Evolutionary conservation across 352 stramenopile genomes (phyloP).

Genomic region (Pythium scleroteichum): DNA sequence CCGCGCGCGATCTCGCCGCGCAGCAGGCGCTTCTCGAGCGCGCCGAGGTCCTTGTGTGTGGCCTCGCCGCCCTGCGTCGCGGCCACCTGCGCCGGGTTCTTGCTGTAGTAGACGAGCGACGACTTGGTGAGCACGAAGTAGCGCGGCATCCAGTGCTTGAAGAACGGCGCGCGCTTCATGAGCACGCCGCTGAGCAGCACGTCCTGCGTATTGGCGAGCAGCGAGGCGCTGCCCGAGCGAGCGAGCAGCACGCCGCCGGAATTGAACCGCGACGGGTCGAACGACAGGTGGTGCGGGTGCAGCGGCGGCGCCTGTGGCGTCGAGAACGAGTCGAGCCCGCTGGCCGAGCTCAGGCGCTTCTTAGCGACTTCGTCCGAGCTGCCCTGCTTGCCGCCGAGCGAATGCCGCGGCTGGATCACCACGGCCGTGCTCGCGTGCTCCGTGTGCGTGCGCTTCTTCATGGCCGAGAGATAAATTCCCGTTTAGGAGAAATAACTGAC

Average conservation of each 20-base stretch:
- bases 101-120: slow-evolving; percentile 71
- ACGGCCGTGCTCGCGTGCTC: slow-evolving; percentile 27
- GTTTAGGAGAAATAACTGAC: neutral
- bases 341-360: slow-evolving; percentile 26
- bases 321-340: neutral
- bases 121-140: slow-evolving; percentile 67
- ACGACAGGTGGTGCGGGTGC: slow-evolving; percentile 26
- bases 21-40: slow-evolving; percentile 59
- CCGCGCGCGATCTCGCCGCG: slow-evolving; percentile 58
- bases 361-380: slow-evolving; percentile 17
- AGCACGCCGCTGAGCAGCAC: slow-evolving; percentile 63
- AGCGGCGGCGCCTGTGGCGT: slow-evolving; percentile 22
- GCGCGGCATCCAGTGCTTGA: slow-evolving; percentile 71
- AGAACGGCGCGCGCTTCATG: slow-evolving; percentile 71
- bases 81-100: slow-evolving; percentile 45
- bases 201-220: slow-evolving; percentile 36
- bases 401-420: slow-evolving; percentile 30
- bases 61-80: slow-evolving; percentile 24
- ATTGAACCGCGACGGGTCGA: slow-evolving; percentile 11
- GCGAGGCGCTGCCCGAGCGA: slow-evolving; percentile 17
- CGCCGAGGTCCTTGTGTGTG: slow-evolving; percentile 42
- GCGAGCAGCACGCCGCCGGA: slow-evolving; percentile 19
- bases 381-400: slow-evolving; percentile 27
- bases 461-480: slow-evolving; percentile 12
- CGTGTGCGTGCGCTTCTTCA: slow-evolving; percentile 26